These are phyloP conservation scores for Sarocladium kiliense DNA, from an alignment of 2,329 filamentous ascomycete species.

Conservation along the genomic window DNA sequence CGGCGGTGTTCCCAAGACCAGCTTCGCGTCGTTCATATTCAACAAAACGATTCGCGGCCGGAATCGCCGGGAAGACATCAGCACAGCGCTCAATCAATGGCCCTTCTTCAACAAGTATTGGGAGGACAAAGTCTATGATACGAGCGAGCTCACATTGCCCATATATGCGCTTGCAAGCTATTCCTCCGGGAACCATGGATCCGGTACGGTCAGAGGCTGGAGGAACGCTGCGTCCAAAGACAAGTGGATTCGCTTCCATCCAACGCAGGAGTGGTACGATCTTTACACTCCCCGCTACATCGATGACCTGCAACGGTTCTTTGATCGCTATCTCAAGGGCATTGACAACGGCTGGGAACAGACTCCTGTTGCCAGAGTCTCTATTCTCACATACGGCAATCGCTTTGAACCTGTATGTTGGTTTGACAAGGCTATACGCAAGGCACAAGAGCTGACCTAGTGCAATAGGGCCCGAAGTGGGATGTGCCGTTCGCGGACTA, in stretches of 20 bases:
- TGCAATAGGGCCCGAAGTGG: no score
- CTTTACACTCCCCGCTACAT: constrained; percentile 16
- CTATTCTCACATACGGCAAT: neutral
- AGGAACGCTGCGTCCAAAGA: constrained; percentile 9
- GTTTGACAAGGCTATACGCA: no score
- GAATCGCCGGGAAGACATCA: neutral
- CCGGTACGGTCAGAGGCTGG: constrained; percentile 18
- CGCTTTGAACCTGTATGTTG: no score
- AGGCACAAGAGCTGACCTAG: no score
- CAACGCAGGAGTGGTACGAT: constrained; percentile 23
- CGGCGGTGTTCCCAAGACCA: constrained; percentile 14
- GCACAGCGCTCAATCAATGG: neutral
- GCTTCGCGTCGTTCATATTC: no score
- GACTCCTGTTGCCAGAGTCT: constrained; percentile 9
- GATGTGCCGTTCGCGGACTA: no score
- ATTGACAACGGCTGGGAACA: constrained; percentile 15
- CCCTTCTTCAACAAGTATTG: neutral
- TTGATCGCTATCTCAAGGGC: constrained; percentile 16
- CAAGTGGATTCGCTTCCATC: constrained; percentile 17
- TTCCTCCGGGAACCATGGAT: constrained; percentile 17
- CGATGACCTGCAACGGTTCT: constrained; percentile 18
- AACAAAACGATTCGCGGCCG: neutral
- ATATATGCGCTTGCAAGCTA: constrained; percentile 20
- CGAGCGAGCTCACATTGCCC: constrained; percentile 16
- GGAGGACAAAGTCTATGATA: constrained; percentile 13